Conservation (phyloP, 352 stramenopile genomes). For the Globisporangium recalcitrans region DNA sequence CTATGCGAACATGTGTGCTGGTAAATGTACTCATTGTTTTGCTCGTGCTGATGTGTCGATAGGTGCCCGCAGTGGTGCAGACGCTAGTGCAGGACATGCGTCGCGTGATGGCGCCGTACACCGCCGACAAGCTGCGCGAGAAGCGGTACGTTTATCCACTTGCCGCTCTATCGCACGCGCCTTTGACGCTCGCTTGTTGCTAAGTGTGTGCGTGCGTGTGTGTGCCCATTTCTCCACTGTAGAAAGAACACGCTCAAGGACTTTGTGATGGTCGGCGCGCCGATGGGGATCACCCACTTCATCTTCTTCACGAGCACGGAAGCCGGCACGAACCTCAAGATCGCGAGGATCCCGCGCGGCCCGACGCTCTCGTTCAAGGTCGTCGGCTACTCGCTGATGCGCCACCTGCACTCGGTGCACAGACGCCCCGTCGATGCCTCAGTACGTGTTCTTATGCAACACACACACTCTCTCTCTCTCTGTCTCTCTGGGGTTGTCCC, state of each 20-base stretch:
- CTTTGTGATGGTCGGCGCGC: conserved; percentile 86
- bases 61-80: conserved; percentile 62
- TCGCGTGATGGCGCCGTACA: conserved; percentile 94
- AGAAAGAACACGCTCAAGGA: conserved; percentile 90
- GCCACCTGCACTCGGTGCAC: conserved; percentile 91
- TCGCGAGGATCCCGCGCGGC: conserved; percentile 91
- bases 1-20: too few species aligned
- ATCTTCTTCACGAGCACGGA: conserved; percentile 95
- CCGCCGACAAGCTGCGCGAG: conserved; percentile 90
- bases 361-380: conserved; percentile 94
- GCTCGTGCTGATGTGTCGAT: too few species aligned
- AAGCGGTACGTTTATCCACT: conserved; percentile 31
- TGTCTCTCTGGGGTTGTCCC: neutral
- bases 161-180: neutral
- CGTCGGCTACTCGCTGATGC: conserved; percentile 88
- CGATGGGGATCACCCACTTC: conserved; percentile 96
- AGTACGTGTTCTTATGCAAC: neutral
- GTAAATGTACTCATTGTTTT: too few species aligned
- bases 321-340: conserved; percentile 91
- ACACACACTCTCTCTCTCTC: neutral
- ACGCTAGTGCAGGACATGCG: conserved; percentile 91
- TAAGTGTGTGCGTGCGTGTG: neutral
- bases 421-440: conserved; percentile 88
- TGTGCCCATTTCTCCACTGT: neutral
- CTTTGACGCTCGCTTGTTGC: neutral